Conservation (phyloP, 768 basidiomycete species). For the Lactarius quietus region DNA sequence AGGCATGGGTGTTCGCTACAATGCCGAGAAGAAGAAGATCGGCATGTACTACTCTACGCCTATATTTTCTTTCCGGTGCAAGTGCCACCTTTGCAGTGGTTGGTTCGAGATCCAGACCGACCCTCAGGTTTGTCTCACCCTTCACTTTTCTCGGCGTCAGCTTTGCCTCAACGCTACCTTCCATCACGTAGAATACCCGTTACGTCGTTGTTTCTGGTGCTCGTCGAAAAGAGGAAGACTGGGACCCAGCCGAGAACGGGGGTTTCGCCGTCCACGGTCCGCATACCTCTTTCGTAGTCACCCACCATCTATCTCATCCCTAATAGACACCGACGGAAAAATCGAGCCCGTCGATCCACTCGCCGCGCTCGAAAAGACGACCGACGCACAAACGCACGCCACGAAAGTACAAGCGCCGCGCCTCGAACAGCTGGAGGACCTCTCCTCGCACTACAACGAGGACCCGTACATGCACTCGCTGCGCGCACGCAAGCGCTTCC, state of each 20-base stretch:
- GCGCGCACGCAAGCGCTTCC: conserved; percentile 75
- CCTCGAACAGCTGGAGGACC: conserved; percentile 70
- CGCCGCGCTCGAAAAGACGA: conserved; percentile 84
- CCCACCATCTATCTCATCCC: background rate
- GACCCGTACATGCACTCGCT: conserved; percentile 85
- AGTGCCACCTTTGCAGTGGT: conserved; percentile 93
- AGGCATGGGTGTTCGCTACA: conserved; percentile 99
- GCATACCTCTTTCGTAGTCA: conserved; percentile 19
- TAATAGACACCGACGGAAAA: conserved; percentile 64
- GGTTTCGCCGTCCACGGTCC: conserved; percentile 85
- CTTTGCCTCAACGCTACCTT: background rate
- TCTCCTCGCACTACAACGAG: conserved; percentile 72
- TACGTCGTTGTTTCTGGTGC: conserved; percentile 93
- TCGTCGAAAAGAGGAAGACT: conserved; percentile 92
- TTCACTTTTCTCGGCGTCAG: background rate
- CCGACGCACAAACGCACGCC: conserved; percentile 66
- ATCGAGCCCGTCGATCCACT: conserved; percentile 75
- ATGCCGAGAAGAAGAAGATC: conserved; percentile 97
- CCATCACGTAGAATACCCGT: conserved; percentile 70
- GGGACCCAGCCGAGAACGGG: conserved; percentile 96
- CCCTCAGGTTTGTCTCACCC: conserved; percentile 63
- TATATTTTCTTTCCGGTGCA: conserved; percentile 93
- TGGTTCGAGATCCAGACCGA: conserved; percentile 99
- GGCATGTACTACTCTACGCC: conserved; percentile 94
- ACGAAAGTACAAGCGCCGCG: conserved; percentile 76